Percentiles rank a stretch among this genome's conserved stretches.
These are phyloP conservation scores for Rutstroemia sp. DNA, from an alignment of 2,329 filamentous ascomycete genomes.

Conservation along the genomic window DNA sequence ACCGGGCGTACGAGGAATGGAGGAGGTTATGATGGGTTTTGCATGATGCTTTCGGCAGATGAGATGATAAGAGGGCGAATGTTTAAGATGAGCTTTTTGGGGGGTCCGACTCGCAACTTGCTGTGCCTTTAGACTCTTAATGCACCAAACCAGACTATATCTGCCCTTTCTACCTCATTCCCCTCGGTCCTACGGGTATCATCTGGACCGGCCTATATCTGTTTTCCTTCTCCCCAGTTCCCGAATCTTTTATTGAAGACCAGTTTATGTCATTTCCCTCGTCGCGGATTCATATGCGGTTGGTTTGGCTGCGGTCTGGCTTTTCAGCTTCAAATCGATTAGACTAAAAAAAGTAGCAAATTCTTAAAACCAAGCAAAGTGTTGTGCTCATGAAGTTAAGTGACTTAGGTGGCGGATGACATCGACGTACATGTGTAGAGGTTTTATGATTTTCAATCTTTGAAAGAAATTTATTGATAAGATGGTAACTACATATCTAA, in stretches of 20 bases:
- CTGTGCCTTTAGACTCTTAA: slow-evolving; percentile 29
- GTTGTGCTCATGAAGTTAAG: background rate
- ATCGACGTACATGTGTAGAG: background rate
- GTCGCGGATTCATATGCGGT: background rate
- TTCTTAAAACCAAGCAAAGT: slow-evolving; percentile 15
- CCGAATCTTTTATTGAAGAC: slow-evolving; percentile 12
- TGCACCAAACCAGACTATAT: slow-evolving; percentile 25
- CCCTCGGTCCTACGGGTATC: background rate
- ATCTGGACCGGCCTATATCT: slow-evolving; percentile 5
- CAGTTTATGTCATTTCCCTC: slow-evolving; percentile 3
- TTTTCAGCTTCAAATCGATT: slow-evolving; percentile 16
- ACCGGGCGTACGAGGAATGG: slow-evolving; percentile 24
- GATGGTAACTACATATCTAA: too few relatives aligned
- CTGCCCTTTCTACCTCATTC: slow-evolving; percentile 19
- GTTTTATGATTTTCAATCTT: background rate
- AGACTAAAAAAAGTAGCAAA: slow-evolving; percentile 28
- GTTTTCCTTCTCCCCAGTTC: slow-evolving; percentile 3
- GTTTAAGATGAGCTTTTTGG: slow-evolving; percentile 23
- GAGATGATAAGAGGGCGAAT: slow-evolving; percentile 21
- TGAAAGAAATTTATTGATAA: too few relatives aligned
- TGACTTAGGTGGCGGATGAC: background rate
- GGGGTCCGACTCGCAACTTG: slow-evolving; percentile 26
- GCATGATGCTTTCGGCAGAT: slow-evolving; percentile 27
- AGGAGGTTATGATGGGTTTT: slow-evolving; percentile 22
- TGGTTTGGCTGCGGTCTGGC: slow-evolving; percentile 12